A percentile compares a stretch with the other conserved stretches of the same genome.
phyloP scores from a whole-genome alignment of 2,329 filamentous ascomycete genomes.

The Colletotrichum higginsianum region DNA sequence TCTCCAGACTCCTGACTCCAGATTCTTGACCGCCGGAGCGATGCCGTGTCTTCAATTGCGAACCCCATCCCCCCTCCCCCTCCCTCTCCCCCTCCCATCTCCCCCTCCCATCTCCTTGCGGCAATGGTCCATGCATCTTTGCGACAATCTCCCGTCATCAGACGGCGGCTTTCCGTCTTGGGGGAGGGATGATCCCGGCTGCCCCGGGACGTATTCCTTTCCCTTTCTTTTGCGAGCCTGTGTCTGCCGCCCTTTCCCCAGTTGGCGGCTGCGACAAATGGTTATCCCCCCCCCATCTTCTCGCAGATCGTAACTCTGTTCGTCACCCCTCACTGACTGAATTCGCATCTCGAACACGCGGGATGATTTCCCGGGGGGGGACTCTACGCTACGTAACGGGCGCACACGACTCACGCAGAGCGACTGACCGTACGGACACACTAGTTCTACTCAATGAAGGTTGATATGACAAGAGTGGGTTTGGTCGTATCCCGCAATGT shows the following conservation, averaged over 20 bases:
- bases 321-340: background rate
- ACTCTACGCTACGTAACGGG: background rate
- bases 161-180: conserved; percentile 29
- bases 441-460: background rate
- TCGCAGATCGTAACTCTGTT: conserved; percentile 26
- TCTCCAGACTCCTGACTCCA: background rate
- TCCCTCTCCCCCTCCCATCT: too few species aligned
- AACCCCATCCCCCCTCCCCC: background rate
- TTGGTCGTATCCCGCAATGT: background rate
- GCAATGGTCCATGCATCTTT: conserved; percentile 14
- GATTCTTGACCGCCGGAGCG: conserved; percentile 13
- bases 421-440: conserved; percentile 1
- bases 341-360: background rate
- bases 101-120: background rate
- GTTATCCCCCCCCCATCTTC: background rate
- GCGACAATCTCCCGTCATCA: conserved; percentile 40
- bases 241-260: conserved; percentile 18
- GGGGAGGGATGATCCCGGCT: background rate
- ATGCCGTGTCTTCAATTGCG: conserved; percentile 15
- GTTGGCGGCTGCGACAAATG: background rate
- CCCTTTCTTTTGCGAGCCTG: background rate
- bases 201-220: conserved; percentile 5
- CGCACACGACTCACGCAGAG: background rate
- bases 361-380: background rate
- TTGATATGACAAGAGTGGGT: background rate